Base-by-base conservation (phyloP, 371 early-diverging fungal species). In the Apophysomyces trapeziformis region DNA sequence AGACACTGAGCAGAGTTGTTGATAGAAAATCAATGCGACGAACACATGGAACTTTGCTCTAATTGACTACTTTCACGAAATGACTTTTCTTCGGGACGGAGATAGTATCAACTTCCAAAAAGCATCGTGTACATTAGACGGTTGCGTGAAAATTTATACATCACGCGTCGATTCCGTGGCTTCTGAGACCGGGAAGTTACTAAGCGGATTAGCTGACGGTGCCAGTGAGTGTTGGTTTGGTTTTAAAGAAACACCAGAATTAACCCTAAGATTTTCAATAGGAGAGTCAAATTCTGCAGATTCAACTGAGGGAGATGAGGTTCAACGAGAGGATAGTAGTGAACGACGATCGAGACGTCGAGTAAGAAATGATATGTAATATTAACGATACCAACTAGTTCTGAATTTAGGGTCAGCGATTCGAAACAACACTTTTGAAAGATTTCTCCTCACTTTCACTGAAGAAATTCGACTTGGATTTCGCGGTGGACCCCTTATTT, bases 71-170 rank as follows among this genome's bases (percentile, higher is more conserved):
- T 99, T 99, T 75, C 90, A 94, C 72, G 96, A 99, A 76, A 90
- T 99, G 94, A 92, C 91, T 1, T 85, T 96, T 41, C 83, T 99
- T 61, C 88, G 92, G 38, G 99, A 98, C 58, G 97, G 96, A 6
- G 95, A 95, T 77, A 90, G 93, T 5, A 98, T 99, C 78, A 99
- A 99, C 82, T 99, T 99, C 76, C 97, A 99, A 77, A 98, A 95
- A 70, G 99, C 99, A n/a, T 98, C 99, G 38, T 96, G 95, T 77
- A 97, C 99, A 1, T 78, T 99, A 50, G 99, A 99, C 73, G 99
- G 99, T 11, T 99, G 99, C 76, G 94, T 99, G 68, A 99, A 99
- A 85, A 95, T 99, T 65, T 99, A 99, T 80, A 93, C 99, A 1
- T 96, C 97, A 7, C 90, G 99, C 47, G 99, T 99, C 5, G 99